These are phyloP conservation scores for Starmerella potacharoeniae DNA, from an alignment of 805 yeast genomes.

Conservation along the genomic window DNA sequence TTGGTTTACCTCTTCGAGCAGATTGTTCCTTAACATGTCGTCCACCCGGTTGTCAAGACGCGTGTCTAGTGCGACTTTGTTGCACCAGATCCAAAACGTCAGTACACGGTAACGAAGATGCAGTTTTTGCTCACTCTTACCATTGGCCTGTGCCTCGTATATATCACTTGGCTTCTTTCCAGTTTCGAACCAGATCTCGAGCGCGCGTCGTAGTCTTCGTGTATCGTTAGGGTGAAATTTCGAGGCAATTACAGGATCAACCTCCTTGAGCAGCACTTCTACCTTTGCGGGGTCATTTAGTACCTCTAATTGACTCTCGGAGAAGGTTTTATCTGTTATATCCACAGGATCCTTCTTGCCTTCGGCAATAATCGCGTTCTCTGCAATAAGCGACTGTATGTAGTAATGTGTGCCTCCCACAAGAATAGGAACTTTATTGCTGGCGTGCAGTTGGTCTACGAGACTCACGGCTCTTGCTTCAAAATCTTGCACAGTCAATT, in stretches of 20 bases:
- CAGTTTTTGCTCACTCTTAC: conserved; percentile 29
- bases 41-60: conserved; percentile 76
- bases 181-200: conserved; percentile 64
- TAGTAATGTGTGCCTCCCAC: conserved; percentile 97
- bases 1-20: conserved; percentile 53
- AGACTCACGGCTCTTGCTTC: conserved; percentile 49
- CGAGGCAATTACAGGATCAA: conserved; percentile 62
- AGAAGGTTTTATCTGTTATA: not conserved
- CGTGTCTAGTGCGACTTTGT: conserved; percentile 41
- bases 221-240: conserved; percentile 90
- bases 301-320: conserved; percentile 5
- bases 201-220: conserved; percentile 63
- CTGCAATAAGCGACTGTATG: conserved; percentile 62
- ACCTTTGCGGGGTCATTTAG: conserved; percentile 26
- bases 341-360: not conserved
- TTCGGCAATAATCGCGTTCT: conserved; percentile 46
- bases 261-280: conserved; percentile 35
- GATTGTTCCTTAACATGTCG: conserved; percentile 64
- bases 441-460: conserved; percentile 50
- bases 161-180: conserved; percentile 59
- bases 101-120: conserved; percentile 31
- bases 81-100: conserved; percentile 73
- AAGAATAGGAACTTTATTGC: conserved; percentile 70
- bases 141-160: conserved; percentile 53
- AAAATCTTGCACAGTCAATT: conserved; percentile 68